phyloP scores from a whole-genome alignment of 2,329 filamentous ascomycete genomes.

The Colletotrichum sp. region DNA sequence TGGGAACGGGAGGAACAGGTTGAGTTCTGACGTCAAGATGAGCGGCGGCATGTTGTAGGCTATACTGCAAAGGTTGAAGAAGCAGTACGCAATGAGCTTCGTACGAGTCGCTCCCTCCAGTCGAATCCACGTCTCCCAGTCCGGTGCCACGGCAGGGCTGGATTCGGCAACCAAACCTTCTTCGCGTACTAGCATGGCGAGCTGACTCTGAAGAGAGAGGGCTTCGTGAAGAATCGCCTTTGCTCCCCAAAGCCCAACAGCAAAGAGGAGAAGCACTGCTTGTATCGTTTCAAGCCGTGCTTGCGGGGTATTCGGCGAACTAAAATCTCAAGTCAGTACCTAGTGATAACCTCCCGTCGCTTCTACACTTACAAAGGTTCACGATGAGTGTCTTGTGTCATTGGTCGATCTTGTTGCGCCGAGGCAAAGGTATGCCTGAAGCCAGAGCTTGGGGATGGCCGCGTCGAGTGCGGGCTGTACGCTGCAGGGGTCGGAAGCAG shows the following conservation, averaged over 20 bases:
- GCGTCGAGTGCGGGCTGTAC: constrained; percentile 65
- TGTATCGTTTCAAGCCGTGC: constrained; percentile 70
- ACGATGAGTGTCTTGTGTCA: constrained; percentile 62
- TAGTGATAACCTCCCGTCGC: no score
- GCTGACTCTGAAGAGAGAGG: constrained; percentile 61
- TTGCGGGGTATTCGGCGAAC: constrained; percentile 63
- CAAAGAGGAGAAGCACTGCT: constrained; percentile 64
- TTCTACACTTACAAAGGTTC: constrained; percentile 59
- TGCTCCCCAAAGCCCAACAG: constrained; percentile 65
- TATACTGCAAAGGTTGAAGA: constrained; percentile 67
- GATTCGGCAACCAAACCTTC: constrained; percentile 58
- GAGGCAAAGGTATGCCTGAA: constrained; percentile 65
- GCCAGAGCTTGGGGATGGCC: constrained; percentile 61
- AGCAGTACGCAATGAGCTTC: constrained; percentile 65
- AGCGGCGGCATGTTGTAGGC: constrained; percentile 65
- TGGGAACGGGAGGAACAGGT: constrained; percentile 58
- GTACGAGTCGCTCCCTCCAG: constrained; percentile 62
- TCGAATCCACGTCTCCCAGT: constrained; percentile 67
- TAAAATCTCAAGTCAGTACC: constrained; percentile 27
- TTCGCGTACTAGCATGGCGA: constrained; percentile 63
- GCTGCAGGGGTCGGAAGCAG: constrained; percentile 61
- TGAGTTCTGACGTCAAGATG: constrained; percentile 64
- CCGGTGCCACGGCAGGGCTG: constrained; percentile 46
- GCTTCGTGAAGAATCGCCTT: constrained; percentile 66
- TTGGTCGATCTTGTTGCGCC: constrained; percentile 60